Evolutionary conservation across 352 stramenopile species (phyloP).

Genomic region (Paralagenidium karlingii): DNA sequence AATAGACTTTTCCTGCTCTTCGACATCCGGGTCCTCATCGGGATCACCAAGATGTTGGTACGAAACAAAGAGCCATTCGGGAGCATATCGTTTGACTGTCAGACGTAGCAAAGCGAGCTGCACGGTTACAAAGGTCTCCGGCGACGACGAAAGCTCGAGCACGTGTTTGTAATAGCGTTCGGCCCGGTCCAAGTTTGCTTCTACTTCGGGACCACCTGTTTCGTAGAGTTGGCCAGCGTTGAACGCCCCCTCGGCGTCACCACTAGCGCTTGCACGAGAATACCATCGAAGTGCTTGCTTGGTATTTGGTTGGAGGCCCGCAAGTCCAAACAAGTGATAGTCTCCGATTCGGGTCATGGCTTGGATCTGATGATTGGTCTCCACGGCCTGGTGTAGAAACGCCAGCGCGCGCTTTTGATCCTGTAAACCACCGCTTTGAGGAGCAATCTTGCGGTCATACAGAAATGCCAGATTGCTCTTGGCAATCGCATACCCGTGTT

Average conservation of each 20-base stretch:
- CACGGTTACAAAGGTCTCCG: conserved; percentile 19
- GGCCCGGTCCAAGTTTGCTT: conserved; percentile 29
- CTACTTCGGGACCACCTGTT: conserved; percentile 33
- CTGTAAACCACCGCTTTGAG: conserved; percentile 4
- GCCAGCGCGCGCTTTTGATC: conserved; percentile 20
- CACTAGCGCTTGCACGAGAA: conserved; percentile 48
- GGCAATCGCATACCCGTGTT: conserved; percentile 47
- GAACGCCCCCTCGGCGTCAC: conserved; percentile 40
- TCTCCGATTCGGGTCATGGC: conserved; percentile 58
- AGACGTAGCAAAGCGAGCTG: conserved; percentile 21
- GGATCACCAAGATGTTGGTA: too few relatives aligned
- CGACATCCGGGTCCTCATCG: too few relatives aligned
- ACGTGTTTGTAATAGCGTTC: conserved; percentile 49
- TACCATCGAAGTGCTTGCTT: conserved; percentile 46
- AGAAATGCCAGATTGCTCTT: conserved; percentile 67
- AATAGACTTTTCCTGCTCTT: too few relatives aligned
- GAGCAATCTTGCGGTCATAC: conserved; percentile 39
- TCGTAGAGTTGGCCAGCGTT: conserved; percentile 72
- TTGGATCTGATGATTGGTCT: conserved; percentile 36
- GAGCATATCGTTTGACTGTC: too few relatives aligned
- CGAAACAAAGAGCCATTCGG: too few relatives aligned
- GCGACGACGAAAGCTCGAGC: conserved; percentile 25
- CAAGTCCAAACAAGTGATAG: conserved; percentile 60
- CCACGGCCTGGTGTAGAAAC: conserved; percentile 21
- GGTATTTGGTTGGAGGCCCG: conserved; percentile 15